Base-by-base conservation (phyloP, 1,284 basidiomycete genomes). In the Pascua guehoae region DNA sequence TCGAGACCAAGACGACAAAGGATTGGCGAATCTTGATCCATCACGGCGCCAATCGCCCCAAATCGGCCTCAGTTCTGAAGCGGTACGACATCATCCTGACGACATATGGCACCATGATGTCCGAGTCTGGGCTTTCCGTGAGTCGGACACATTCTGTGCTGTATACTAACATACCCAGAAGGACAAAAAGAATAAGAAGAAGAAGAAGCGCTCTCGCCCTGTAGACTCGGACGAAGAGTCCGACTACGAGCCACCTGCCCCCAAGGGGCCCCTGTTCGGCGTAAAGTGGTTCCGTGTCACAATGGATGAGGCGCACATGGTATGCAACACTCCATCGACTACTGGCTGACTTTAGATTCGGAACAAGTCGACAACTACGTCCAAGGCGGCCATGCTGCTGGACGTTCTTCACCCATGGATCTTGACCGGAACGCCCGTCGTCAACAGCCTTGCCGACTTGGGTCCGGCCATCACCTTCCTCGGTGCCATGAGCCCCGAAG, bases 291-390 rank as follows among this genome's bases (percentile, higher is more conserved):
- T 72, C 60, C 66, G 79, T 15, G 67, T 79, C 47, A 69, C 79
- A 38, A 62, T 79, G 12, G 79, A 80, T 57, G 79, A 80, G 57
- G 76, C 77, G 1, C 77, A 71, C 46, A 58, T 65, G 36, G 64
- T 67, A 16, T 56, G 62, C 53, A 4, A 32, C 24, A n/a, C 24
- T 8, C 12, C 12, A 14, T 4, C 8, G 15, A 12, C 18, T 12
- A n/a, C 16, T 1, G n/a, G 15, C 44, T 55, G n/a, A 54, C 42
- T 5, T 18, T 39, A 54, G 52, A 53, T 56, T 41, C 64, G 77
- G 24, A 79, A 78, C 58, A 66, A 62, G 42, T 54, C 53, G 2
- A 78, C 75, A 0, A 66, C 63, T 41, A 66, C 67, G 0, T 63
- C 71, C 9, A 66, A 70, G 54, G 65, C 72, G 0, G 61, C 67